A percentile compares a stretch with the other conserved stretches of the same genome.
Conservation (phyloP, 1,284 basidiomycete species). For the Sutorius eximius region DNA sequence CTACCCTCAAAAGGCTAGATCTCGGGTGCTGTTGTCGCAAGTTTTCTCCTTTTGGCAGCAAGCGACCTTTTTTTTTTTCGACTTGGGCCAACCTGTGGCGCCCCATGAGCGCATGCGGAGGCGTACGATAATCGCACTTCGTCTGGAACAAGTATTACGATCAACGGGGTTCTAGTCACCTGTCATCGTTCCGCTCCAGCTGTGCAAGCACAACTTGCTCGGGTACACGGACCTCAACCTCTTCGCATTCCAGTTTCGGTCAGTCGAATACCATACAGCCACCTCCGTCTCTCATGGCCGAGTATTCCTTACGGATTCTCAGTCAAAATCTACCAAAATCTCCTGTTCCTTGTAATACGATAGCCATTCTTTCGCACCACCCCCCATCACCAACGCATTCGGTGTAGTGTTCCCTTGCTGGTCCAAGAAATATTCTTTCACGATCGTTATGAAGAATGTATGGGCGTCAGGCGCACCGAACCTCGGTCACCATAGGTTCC, state of each 20-base stretch:
- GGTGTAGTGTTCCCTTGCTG: constrained; percentile 18
- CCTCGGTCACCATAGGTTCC: constrained; percentile 27
- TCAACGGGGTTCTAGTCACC: background rate
- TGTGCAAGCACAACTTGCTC: background rate
- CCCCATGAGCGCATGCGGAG: background rate
- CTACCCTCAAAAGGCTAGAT: constrained; percentile 1
- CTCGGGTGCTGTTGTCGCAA: constrained; percentile 13
- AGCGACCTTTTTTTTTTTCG: background rate
- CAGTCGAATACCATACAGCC: background rate
- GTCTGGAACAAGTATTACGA: background rate
- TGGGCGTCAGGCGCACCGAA: constrained; percentile 29
- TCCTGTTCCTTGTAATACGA: constrained; percentile 11
- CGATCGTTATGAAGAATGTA: too few relatives aligned
- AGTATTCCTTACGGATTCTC: background rate
- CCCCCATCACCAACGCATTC: constrained; percentile 25
- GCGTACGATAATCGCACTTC: constrained; percentile 6
- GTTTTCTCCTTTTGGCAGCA: background rate
- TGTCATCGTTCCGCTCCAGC: background rate
- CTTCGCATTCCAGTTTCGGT: background rate
- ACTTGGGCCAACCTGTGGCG: background rate
- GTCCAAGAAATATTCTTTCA: constrained; percentile 27
- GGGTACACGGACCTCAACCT: background rate
- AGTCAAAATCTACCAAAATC: constrained; percentile 26
- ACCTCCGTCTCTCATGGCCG: background rate
- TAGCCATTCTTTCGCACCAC: constrained; percentile 29